Conservation (phyloP, 2,329 filamentous ascomycete species). For the Fusarium mangiferae region DNA sequence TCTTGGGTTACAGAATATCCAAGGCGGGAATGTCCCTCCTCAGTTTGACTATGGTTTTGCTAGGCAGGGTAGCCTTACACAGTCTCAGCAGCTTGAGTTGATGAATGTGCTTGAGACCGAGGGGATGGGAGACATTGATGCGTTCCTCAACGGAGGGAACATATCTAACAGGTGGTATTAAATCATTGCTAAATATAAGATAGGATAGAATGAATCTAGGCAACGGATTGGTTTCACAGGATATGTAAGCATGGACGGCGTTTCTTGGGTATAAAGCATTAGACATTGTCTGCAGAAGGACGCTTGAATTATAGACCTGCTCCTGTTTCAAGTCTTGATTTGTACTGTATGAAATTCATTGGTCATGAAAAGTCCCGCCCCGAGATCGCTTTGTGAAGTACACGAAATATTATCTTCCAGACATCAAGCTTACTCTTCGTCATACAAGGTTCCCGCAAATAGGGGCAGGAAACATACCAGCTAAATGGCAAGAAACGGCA, state of each 20-base stretch:
- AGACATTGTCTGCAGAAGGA: slow-evolving; percentile 17
- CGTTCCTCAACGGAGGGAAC: slow-evolving; percentile 60
- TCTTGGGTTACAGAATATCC: slow-evolving; percentile 48
- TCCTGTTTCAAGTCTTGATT: slow-evolving; percentile 7
- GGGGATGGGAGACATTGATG: slow-evolving; percentile 70
- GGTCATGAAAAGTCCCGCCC: neutral
- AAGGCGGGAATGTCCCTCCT: slow-evolving; percentile 37
- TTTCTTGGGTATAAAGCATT: slow-evolving; percentile 30
- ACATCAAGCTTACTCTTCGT: neutral
- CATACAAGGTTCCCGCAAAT: neutral
- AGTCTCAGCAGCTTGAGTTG: slow-evolving; percentile 83
- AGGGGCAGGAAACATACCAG: neutral
- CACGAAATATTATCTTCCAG: neutral
- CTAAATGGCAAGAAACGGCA: neutral
- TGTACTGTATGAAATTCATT: slow-evolving; percentile 1
- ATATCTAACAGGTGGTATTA: slow-evolving; percentile 50
- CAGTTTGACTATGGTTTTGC: slow-evolving; percentile 54
- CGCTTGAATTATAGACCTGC: slow-evolving; percentile 19
- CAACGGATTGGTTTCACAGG: slow-evolving; percentile 1
- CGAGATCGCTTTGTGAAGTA: neutral
- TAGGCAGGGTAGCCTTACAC: slow-evolving; percentile 76
- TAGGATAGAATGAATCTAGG: slow-evolving; percentile 11
- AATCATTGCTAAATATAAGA: neutral
- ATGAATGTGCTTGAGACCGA: slow-evolving; percentile 82
- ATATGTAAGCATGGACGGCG: slow-evolving; percentile 19